phyloP scores from a whole-genome alignment of 2,329 filamentous ascomycete species.

The Curvularia eragrostidis region DNA sequence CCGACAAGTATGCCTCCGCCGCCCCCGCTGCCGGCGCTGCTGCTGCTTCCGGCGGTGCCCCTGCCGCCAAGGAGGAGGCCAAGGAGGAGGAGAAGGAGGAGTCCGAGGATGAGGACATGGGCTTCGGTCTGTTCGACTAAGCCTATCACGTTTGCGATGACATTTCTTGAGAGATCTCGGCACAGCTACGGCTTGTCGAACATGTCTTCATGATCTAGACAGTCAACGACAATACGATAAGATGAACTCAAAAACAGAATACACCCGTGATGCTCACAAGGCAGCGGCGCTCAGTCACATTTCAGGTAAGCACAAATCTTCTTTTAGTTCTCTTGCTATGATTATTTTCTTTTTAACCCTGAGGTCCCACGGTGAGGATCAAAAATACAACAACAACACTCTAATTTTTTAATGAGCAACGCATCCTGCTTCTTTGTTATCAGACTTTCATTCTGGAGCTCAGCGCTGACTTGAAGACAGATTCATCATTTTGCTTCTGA shows the following conservation, averaged over 20 bases:
- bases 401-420: constrained; percentile 73
- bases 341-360: constrained; percentile 73
- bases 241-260: constrained; percentile 29
- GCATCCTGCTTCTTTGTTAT: constrained; percentile 6
- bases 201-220: constrained; percentile 43
- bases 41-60: constrained; percentile 60
- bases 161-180: constrained; percentile 30
- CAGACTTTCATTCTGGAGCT: constrained; percentile 1
- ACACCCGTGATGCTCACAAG: constrained; percentile 37
- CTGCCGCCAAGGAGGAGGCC: constrained; percentile 53
- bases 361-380: constrained; percentile 64
- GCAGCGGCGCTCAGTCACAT: constrained; percentile 15
- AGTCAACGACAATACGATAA: constrained; percentile 46
- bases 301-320: constrained; percentile 45
- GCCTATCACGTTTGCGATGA: constrained; percentile 28
- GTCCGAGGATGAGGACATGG: constrained; percentile 62
- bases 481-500: constrained; percentile 10
- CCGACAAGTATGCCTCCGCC: constrained; percentile 89
- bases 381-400: constrained; percentile 68
- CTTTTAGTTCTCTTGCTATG: constrained; percentile 51
- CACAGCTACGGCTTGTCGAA: constrained; percentile 25
- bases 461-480: constrained; percentile 34
- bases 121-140: constrained; percentile 64
- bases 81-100: constrained; percentile 65
- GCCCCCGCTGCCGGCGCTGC: constrained; percentile 70